Evolutionary conservation across 352 stramenopile genomes (phyloP).

Genomic region (Phytopythium ostracodes): DNA sequence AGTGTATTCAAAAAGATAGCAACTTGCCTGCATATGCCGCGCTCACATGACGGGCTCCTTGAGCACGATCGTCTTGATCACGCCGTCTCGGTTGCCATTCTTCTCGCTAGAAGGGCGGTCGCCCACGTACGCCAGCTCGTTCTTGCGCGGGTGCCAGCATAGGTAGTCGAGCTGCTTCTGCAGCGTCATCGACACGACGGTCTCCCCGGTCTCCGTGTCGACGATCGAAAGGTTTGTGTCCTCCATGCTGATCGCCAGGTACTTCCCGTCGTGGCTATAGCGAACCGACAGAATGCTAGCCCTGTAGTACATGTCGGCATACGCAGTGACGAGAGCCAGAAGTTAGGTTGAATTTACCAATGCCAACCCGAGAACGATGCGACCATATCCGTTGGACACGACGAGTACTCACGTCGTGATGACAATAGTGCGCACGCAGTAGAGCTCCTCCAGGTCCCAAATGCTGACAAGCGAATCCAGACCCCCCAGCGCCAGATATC

Average conservation of each 20-base stretch:
- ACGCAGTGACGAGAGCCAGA: background rate
- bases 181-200: conserved; percentile 54
- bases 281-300: conserved; percentile 77
- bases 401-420: conserved; percentile 59
- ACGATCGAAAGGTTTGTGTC: conserved; percentile 69
- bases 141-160: conserved; percentile 80
- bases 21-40: background rate
- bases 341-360: background rate
- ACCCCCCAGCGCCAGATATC: conserved; percentile 72
- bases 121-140: conserved; percentile 80
- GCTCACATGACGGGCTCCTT: conserved; percentile 26
- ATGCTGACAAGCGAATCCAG: conserved; percentile 81
- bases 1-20: conserved; percentile 1
- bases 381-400: background rate
- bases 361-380: background rate
- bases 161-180: conserved; percentile 73
- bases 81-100: conserved; percentile 74
- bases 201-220: conserved; percentile 55
- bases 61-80: conserved; percentile 84
- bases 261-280: conserved; percentile 71
- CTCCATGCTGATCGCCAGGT: conserved; percentile 75
- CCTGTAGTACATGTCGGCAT: conserved; percentile 18
- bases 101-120: conserved; percentile 74
- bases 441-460: conserved; percentile 85
- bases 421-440: conserved; percentile 79